phyloP scores from a whole-genome alignment of 257 asterid genomes.

The Osmanthus fragrans region DNA sequence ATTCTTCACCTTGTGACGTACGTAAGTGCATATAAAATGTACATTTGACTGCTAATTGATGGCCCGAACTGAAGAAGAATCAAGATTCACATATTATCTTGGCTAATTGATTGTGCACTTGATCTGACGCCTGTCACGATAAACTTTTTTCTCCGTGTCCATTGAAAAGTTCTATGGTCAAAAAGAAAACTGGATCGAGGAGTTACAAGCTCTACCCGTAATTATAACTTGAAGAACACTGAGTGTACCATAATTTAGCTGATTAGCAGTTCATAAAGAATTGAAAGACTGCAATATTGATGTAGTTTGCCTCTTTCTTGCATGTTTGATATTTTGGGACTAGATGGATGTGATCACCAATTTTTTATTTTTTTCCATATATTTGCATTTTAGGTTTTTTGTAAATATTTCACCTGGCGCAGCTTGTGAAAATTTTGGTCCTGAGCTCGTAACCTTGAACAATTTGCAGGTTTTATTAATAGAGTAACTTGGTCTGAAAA shows the following conservation, averaged over 20 bases:
- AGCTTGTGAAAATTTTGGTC: too few species aligned
- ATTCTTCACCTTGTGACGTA: background rate
- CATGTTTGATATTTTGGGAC: background rate
- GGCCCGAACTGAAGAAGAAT: background rate
- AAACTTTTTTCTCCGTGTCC: background rate
- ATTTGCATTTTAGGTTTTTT: background rate
- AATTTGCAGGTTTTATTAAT: background rate
- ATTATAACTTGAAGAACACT: background rate
- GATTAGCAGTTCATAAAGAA: background rate
- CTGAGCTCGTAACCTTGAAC: background rate
- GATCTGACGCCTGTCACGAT: background rate
- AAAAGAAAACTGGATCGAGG: background rate
- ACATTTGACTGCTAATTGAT: background rate
- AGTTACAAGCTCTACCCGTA: background rate
- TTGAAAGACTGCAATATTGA: background rate
- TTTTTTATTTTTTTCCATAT: too few species aligned
- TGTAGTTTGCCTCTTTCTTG: background rate
- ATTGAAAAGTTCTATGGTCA: background rate
- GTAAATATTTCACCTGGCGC: too few species aligned
- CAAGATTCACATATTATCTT: background rate
- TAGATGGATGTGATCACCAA: background rate
- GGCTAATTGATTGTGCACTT: background rate
- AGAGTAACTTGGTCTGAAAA: background rate
- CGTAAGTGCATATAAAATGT: background rate
- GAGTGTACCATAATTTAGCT: background rate